Percentiles rank a stretch among this genome's conserved stretches.
Evolutionary conservation across 73 alveolate species (phyloP).

Genomic region (Paramecium tetraurelia): DNA sequence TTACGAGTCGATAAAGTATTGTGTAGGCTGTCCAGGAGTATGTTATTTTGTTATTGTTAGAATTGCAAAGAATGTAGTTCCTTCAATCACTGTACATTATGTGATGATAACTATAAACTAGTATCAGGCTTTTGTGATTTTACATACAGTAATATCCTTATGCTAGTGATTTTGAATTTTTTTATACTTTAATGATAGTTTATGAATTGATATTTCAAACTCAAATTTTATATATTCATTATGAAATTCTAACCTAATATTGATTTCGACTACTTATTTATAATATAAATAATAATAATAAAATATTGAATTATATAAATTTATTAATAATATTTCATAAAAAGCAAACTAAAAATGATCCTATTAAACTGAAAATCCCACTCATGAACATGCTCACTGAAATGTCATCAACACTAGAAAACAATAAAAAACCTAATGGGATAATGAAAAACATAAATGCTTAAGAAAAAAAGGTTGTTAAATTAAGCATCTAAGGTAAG

Average conservation of each 20-base stretch:
- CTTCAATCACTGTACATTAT: not conserved
- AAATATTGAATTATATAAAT: not conserved
- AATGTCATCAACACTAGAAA: constrained; percentile 2
- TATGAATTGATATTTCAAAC: too few species aligned
- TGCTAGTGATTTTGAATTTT: too few species aligned
- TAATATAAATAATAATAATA: too few species aligned
- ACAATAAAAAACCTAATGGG: constrained; percentile 3
- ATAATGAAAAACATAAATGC: not conserved
- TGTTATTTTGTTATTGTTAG: too few species aligned
- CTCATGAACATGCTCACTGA: constrained; percentile 41
- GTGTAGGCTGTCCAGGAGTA: not conserved
- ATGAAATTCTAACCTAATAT: too few species aligned
- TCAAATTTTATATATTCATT: too few species aligned
- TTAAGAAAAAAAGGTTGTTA: constrained; percentile 21
- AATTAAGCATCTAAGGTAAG: constrained; percentile 26
- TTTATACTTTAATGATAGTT: too few species aligned
- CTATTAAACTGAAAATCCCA: constrained; percentile 19
- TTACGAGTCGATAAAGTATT: not conserved
- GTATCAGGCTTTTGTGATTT: not conserved
- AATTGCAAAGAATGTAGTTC: too few species aligned
- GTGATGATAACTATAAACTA: not conserved
- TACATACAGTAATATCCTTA: too few species aligned
- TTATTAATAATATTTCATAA: not conserved
- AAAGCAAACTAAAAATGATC: constrained; percentile 29
- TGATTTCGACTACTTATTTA: too few species aligned